Conservation (phyloP, 2,329 filamentous ascomycete species). For the Colletotrichum echinochloae region DNA sequence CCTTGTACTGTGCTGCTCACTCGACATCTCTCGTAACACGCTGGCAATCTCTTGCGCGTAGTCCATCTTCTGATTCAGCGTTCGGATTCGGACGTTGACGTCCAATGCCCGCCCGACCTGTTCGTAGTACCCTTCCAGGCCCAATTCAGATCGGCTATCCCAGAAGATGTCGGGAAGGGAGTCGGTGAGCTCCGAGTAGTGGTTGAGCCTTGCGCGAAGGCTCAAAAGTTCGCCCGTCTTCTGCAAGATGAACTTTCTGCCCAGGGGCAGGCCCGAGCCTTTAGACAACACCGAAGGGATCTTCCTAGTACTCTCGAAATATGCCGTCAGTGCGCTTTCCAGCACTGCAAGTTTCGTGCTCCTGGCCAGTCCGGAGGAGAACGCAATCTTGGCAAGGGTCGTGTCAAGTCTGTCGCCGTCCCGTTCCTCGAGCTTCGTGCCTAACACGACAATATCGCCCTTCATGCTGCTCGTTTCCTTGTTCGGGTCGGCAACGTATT, state of each 20-base stretch:
- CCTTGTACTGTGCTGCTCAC: conserved; percentile 87
- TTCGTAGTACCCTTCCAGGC: conserved; percentile 94
- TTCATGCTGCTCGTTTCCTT: conserved; percentile 82
- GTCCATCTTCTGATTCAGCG: conserved; percentile 96
- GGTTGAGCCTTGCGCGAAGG: conserved; percentile 91
- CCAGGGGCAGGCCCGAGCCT: conserved; percentile 59
- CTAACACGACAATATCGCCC: conserved; percentile 89
- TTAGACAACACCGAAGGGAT: conserved; percentile 84
- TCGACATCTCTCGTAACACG: conserved; percentile 87
- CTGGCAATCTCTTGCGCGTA: conserved; percentile 96
- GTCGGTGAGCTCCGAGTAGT: conserved; percentile 97
- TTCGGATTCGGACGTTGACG: conserved; percentile 89
- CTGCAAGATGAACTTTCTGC: conserved; percentile 83
- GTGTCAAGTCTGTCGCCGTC: conserved; percentile 63
- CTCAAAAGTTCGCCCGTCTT: conserved; percentile 94
- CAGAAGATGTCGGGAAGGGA: conserved; percentile 96
- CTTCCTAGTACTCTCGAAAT: conserved; percentile 86
- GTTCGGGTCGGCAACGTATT: conserved; percentile 81
- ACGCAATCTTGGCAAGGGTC: conserved; percentile 93
- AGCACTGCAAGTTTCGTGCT: conserved; percentile 95
- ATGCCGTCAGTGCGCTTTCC: conserved; percentile 83
- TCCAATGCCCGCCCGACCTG: conserved; percentile 91
- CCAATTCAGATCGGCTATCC: conserved; percentile 90
- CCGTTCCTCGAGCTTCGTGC: conserved; percentile 73
- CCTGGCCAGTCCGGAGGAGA: conserved; percentile 91